These are phyloP conservation scores for Sporothrix protearum DNA, from an alignment of 2,329 filamentous ascomycete genomes.

Conservation along the genomic window DNA sequence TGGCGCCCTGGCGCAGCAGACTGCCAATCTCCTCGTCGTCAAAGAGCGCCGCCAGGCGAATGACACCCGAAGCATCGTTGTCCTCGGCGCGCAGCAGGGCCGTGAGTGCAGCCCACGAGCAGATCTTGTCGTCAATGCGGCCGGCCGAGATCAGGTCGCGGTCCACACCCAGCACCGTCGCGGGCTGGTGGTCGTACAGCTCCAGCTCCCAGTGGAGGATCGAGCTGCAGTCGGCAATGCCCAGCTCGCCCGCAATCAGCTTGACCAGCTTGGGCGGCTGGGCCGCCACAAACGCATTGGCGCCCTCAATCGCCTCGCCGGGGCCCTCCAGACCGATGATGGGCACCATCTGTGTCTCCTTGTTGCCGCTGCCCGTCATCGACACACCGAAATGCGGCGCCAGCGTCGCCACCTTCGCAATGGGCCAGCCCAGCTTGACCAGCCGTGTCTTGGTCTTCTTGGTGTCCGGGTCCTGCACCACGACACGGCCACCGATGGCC, in stretches of 20 bases:
- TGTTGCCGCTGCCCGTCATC: constrained; percentile 66
- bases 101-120: constrained; percentile 86
- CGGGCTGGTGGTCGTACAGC: constrained; percentile 86
- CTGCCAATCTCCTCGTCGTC: constrained; percentile 97
- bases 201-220: constrained; percentile 98
- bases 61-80: constrained; percentile 57
- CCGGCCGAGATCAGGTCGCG: constrained; percentile 94
- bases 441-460: constrained; percentile 77
- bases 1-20: constrained; percentile 81
- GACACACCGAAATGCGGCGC: constrained; percentile 89
- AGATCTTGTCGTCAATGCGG: constrained; percentile 95
- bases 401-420: constrained; percentile 86
- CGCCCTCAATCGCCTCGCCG: constrained; percentile 55
- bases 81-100: constrained; percentile 68
- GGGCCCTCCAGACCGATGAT: constrained; percentile 85
- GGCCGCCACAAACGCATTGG: constrained; percentile 70
- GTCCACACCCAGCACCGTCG: constrained; percentile 76
- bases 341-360: constrained; percentile 89
- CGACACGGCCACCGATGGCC: constrained; percentile 81
- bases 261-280: constrained; percentile 84
- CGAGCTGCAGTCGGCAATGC: constrained; percentile 64
- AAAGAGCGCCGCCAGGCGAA: constrained; percentile 91
- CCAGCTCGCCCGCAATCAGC: constrained; percentile 75
- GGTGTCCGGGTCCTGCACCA: constrained; percentile 68
- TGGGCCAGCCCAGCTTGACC: constrained; percentile 89